phyloP scores from a whole-genome alignment of 345 rosid species.

The Raphanus sativus region DNA sequence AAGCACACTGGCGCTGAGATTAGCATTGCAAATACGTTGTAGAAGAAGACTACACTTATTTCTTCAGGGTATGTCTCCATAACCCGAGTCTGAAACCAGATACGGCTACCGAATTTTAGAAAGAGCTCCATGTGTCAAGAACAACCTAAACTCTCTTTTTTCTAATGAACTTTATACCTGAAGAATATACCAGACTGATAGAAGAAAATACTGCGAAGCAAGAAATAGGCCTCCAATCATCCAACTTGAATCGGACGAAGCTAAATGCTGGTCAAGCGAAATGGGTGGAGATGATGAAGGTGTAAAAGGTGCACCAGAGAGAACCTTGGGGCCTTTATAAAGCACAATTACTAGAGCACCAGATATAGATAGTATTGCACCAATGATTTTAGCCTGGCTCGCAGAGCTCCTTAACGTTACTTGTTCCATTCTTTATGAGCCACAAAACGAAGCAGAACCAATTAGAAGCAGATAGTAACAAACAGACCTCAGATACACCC shows the following conservation, averaged over 20 bases:
- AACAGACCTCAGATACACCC: not conserved
- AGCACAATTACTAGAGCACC: slow-evolving; percentile 13
- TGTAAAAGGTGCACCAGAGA: not conserved
- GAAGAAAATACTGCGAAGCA: slow-evolving; percentile 1
- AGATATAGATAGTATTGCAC: slow-evolving; percentile 7
- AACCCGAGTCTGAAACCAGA: not conserved
- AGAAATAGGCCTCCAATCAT: not conserved
- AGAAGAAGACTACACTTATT: slow-evolving; percentile 5
- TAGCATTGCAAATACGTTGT: not conserved
- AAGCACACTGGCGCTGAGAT: slow-evolving; percentile 16
- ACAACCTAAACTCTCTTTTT: not conserved
- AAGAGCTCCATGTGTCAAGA: not conserved
- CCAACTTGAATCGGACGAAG: slow-evolving; percentile 1
- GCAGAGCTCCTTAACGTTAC: slow-evolving; percentile 7
- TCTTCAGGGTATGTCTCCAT: slow-evolving; percentile 13
- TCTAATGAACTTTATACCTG: not conserved
- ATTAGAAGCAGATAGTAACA: not conserved
- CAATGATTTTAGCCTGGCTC: slow-evolving; percentile 13
- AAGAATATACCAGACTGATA: slow-evolving; percentile 9
- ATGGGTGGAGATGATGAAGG: not conserved
- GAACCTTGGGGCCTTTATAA: slow-evolving; percentile 1
- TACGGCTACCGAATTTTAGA: not conserved
- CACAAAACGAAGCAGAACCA: not conserved
- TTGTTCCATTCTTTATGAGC: not conserved
- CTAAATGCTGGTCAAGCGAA: not conserved